Conservation (phyloP, 2,329 filamentous ascomycete genomes). For the Pseudocercospora eumusae region DNA sequence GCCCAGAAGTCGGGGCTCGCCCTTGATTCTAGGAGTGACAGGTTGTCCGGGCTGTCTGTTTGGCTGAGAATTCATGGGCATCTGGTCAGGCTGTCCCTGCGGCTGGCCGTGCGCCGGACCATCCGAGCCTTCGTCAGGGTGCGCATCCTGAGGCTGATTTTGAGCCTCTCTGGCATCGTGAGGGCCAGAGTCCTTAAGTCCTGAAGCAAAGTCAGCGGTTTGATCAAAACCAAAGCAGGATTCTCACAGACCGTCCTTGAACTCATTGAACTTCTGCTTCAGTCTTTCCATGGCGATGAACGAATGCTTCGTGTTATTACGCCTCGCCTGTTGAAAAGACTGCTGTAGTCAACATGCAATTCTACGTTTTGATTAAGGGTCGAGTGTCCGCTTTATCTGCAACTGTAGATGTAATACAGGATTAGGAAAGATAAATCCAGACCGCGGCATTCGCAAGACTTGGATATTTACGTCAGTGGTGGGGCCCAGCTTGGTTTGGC, state of each 20-base stretch:
- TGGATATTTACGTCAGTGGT: slow-evolving; percentile 2
- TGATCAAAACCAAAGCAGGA: neutral
- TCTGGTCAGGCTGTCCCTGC: neutral
- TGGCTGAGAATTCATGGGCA: neutral
- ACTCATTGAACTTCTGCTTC: slow-evolving; percentile 10
- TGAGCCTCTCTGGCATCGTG: slow-evolving; percentile 11
- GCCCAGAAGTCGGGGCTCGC: slow-evolving; percentile 21
- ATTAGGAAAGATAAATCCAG: neutral
- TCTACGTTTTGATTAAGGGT: neutral
- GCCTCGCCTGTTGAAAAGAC: too few relatives aligned
- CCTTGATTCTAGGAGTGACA: slow-evolving; percentile 20
- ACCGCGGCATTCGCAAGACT: neutral
- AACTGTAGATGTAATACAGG: neutral
- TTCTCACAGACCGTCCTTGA: neutral
- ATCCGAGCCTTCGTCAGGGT: neutral
- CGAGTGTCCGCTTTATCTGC: neutral
- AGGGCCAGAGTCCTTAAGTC: slow-evolving; percentile 8
- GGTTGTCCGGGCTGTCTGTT: slow-evolving; percentile 13
- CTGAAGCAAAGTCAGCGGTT: neutral
- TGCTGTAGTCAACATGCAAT: too few relatives aligned
- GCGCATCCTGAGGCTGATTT: slow-evolving; percentile 12
- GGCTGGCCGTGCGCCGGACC: neutral
- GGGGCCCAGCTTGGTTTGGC: neutral
- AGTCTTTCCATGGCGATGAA: slow-evolving; percentile 4
- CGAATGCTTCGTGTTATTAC: too few relatives aligned